Base-by-base conservation (phyloP, 192 early-diverging fungal genomes). In the Entrophospora sp. region DNA sequence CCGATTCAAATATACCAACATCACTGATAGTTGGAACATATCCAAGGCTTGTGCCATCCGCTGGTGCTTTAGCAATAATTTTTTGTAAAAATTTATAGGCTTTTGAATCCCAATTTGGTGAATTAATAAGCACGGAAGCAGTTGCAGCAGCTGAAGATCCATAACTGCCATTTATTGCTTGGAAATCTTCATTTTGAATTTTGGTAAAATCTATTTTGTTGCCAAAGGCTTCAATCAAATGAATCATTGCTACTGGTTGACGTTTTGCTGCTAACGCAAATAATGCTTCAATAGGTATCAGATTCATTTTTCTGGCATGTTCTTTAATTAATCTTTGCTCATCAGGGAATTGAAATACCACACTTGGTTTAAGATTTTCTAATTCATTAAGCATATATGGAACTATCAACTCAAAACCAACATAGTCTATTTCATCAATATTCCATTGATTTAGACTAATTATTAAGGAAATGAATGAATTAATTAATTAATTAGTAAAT, bases 111-210 rank as follows among this genome's bases (percentile, higher is more conserved):
- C 62, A 64, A 37, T 51, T 36, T 14, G 14, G 31, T 0, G 62
- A 30, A 13, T 31, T 3, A 20, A 64, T 36, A 10, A 64, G 22
- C 5, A 64, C 46, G 7, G 62, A 27, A 16, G 62, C 62, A 36
- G 45, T 64, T 5, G 62, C 62, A 0, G 62, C 62, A 18, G 62
- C 30, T 0, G 62, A 64, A 2, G 45, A 46, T 27, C 62, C 62
- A 25, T 64, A 64, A 51, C 62, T 64, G 0, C 62, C 46, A 64
- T 64, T 64, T 0, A 64, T 36, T 3, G 62, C 62, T 51, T 64
- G 62, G 9, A 64, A 64, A 6, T 32, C 46, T 35, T 43, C 27
- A 38, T 64, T 64, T 38, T 64, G 62, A 24, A 31, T 28, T 5
- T 18, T 5, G 5, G 62, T 51, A 24, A 36, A 25, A 27, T 64